phyloP scores from a whole-genome alignment of 1,284 basidiomycete species.

The Puccinia coronata region DNA sequence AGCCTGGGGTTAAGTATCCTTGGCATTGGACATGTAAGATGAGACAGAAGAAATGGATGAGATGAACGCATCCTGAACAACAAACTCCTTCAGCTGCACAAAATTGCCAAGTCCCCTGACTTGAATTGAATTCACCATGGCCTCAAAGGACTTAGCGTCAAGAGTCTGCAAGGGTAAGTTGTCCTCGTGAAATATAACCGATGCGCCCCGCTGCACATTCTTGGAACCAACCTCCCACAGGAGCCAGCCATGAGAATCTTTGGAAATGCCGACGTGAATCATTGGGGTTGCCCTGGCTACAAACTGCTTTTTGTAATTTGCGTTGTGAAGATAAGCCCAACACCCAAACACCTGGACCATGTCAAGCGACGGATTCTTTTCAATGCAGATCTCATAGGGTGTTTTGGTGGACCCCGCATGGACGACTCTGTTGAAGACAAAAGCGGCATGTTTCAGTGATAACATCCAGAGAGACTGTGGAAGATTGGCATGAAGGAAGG shows the following conservation, averaged over 20 bases:
- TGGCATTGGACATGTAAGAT: neutral
- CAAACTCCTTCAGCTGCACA: neutral
- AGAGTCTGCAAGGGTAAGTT: neutral
- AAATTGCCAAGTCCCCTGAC: neutral
- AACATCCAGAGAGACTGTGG: neutral
- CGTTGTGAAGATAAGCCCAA: conserved; percentile 9
- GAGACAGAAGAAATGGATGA: neutral
- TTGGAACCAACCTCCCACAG: too few species aligned
- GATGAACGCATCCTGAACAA: neutral
- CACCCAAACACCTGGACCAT: conserved; percentile 20
- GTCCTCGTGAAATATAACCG: neutral
- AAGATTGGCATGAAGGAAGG: neutral
- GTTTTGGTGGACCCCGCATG: neutral
- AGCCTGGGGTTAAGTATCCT: neutral
- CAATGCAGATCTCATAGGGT: neutral
- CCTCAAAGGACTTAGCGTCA: neutral
- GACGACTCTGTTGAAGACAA: neutral
- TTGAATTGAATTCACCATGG: neutral
- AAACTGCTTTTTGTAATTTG: neutral
- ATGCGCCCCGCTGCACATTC: neutral
- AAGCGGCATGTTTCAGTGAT: neutral
- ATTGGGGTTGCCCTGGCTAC: neutral
- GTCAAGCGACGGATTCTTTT: neutral
- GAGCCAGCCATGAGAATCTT: neutral
- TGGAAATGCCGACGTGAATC: neutral